These are phyloP conservation scores for Paramarasmius palmivorus DNA, from an alignment of 1,284 basidiomycete species.

Conservation along the genomic window DNA sequence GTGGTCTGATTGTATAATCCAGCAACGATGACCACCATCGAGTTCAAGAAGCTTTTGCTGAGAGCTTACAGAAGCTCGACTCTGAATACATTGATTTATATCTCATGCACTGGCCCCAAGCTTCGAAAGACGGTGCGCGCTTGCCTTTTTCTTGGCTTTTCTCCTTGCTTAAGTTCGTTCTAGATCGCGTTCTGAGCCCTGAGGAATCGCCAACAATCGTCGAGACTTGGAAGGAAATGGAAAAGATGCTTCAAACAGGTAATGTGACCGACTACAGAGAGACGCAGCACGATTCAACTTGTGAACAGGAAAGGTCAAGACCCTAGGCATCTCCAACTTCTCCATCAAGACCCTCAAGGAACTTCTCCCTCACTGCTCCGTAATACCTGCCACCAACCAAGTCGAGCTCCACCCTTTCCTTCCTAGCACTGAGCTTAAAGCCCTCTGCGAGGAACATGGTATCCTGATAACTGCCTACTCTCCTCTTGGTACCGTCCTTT, in stretches of 20 bases:
- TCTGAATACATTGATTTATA: conserved; percentile 72
- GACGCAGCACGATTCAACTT: not conserved
- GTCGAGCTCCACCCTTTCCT: conserved; percentile 62
- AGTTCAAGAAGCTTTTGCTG: conserved; percentile 52
- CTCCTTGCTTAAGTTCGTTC: not conserved
- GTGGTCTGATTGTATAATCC: not conserved
- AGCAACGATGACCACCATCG: conserved; percentile 40
- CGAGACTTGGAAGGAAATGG: conserved; percentile 58
- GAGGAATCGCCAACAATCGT: conserved; percentile 51
- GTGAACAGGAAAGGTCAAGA: conserved; percentile 44
- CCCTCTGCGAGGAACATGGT: conserved; percentile 56
- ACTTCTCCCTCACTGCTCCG: conserved; percentile 35
- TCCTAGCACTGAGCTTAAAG: conserved; percentile 54
- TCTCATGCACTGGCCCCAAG: conserved; percentile 65
- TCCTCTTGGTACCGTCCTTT: conserved; percentile 48
- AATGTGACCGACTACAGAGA: not conserved
- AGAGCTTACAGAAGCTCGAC: conserved; percentile 56
- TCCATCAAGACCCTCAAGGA: conserved; percentile 50
- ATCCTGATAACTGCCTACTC: conserved; percentile 70
- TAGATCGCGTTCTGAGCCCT: conserved; percentile 20
- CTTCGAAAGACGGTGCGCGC: conserved; percentile 6
- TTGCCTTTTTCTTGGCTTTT: not conserved
- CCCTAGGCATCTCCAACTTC: conserved; percentile 73
- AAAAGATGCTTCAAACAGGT: conserved; percentile 45
- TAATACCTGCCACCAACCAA: conserved; percentile 59